phyloP scores from a whole-genome alignment of 768 basidiomycete species.

The Erythrobasidium yunnanense region DNA sequence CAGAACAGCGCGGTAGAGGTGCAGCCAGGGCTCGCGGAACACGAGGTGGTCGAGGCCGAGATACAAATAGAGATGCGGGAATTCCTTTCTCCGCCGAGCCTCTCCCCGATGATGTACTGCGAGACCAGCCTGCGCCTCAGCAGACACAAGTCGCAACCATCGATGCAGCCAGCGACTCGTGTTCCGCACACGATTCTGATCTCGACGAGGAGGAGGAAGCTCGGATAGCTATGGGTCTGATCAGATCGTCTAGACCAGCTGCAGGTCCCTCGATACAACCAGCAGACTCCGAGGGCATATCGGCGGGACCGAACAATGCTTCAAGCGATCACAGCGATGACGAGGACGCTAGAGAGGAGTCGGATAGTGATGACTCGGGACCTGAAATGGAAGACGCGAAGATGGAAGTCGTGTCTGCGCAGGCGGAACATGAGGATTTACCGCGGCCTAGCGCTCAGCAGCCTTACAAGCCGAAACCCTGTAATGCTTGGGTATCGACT shows the following conservation, averaged over 20 bases:
- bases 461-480: neutral
- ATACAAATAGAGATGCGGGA: too few relatives aligned
- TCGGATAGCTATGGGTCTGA: neutral
- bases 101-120: too few relatives aligned
- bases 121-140: neutral
- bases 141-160: neutral
- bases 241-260: neutral
- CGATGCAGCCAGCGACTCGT: neutral
- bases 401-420: too few relatives aligned
- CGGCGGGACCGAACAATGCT: too few relatives aligned
- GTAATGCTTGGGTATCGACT: neutral
- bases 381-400: neutral
- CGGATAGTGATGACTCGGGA: neutral
- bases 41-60: too few relatives aligned
- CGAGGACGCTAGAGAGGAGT: neutral
- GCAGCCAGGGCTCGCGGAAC: neutral
- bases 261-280: neutral
- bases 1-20: neutral
- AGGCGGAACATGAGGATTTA: too few relatives aligned
- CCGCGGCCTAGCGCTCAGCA: neutral
- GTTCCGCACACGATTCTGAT: neutral
- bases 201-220: neutral
- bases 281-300: neutral
- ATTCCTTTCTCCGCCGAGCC: too few relatives aligned
- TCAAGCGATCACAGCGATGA: neutral